Evolutionary conservation across 78 protist genomes (phyloP), one percentile per base, ranked within the genome.

Genomic region (Cavenderia fasciculata): DNA sequence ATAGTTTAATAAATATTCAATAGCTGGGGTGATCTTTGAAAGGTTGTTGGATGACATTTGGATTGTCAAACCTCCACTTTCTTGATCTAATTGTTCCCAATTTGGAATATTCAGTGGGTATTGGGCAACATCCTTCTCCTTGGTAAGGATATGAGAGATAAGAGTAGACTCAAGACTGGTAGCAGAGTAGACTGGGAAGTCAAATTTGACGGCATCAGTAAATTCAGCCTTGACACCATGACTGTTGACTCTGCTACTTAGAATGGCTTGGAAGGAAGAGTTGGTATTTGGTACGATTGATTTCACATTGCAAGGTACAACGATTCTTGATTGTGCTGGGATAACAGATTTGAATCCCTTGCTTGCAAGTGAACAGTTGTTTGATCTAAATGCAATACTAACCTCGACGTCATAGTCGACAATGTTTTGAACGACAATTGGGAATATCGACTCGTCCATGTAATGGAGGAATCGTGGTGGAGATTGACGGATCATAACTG

Each of bases 391-490:
- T 10, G 88, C 88, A 36, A 25, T 27, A 4, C 25, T 12, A 6
- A 78, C 72, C 0, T 49, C 44, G 1, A 78, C 36, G 41, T 78
- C 88, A 65, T n/a, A 78, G 59, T 66, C 68, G 1, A 78, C 65
- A 18, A 78, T 47, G 0, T 47, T 46, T 6, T 31, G 31, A 29
- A 78, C 38, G 1, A 56, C 27, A n/a, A 78, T 40, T 46, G 88
- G 88, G 76, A 78, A 78, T 25, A 23, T 47, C 11, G 49, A 40
- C 21, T 65, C 46, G 38, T 78, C 88, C 7, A 52, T 65, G 34
- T 78, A 70, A 31, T 66, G 44, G 7, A 78, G 38, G 75, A 78
- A 78, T 12, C 88, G 49, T 65, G 88, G 75, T 34, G 88, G 69
- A 40, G n/a, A 25, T 31, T 38, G 77, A 19, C 88, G 29, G 41